These are phyloP conservation scores for Sherardia arvensis DNA, from an alignment of 257 asterid species.

Conservation along the genomic window DNA sequence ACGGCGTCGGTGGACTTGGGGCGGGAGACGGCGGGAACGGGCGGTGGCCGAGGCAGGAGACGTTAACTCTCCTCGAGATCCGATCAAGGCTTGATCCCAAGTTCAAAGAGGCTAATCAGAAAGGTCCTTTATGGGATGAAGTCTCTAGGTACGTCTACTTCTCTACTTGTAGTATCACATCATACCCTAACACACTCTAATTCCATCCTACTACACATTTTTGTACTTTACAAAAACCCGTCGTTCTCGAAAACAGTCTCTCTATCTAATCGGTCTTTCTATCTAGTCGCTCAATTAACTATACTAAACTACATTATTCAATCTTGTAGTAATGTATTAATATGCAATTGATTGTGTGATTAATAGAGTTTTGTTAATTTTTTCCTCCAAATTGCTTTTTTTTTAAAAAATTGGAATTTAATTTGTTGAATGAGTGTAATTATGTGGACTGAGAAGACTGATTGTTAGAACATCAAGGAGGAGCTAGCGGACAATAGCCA, in stretches of 20 bases:
- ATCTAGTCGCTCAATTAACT: no score
- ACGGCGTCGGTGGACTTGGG: conserved; percentile 21
- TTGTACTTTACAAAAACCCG: not conserved
- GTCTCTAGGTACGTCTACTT: conserved; percentile 66
- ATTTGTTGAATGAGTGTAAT: not conserved
- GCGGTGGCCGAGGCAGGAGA: conserved; percentile 98
- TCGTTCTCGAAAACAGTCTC: not conserved
- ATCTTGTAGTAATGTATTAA: not conserved
- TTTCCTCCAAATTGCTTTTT: not conserved
- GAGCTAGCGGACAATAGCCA: conserved; percentile 4
- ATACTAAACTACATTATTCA: not conserved
- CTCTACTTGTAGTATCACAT: not conserved
- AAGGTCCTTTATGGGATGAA: conserved; percentile 96
- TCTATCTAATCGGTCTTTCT: no score
- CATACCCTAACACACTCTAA: conserved; percentile 16
- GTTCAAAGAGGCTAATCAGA: conserved; percentile 94
- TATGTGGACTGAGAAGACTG: not conserved
- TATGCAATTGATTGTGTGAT: not conserved
- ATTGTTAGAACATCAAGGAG: conserved; percentile 6
- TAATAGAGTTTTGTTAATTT: not conserved
- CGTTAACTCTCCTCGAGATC: conserved; percentile 95
- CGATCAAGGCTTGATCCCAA: conserved; percentile 80
- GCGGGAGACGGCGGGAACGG: conserved; percentile 50
- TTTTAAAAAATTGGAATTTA: no score
- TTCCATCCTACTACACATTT: no score